These are phyloP conservation scores for Bauhinia variegata DNA, from an alignment of 306 rosid species.

Conservation along the genomic window DNA sequence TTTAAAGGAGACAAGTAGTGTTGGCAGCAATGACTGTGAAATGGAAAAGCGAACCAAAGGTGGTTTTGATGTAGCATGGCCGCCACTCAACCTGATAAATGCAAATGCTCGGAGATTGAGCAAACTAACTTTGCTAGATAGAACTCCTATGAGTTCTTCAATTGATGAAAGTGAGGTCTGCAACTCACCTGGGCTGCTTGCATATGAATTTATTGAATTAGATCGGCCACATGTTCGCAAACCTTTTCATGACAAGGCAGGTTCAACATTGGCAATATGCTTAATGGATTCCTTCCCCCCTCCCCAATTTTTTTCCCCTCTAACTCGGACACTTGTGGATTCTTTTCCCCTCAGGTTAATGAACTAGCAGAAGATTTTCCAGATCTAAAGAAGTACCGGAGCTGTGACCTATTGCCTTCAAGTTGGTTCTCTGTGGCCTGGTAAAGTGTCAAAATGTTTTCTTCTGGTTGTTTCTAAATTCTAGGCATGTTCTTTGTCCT, in stretches of 20 bases:
- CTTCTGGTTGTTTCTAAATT: not conserved
- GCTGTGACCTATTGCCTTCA: conserved; percentile 55
- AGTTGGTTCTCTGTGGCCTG: conserved; percentile 83
- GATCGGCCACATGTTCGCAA: conserved; percentile 54
- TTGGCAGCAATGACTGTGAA: conserved; percentile 53
- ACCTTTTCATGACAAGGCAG: conserved; percentile 60
- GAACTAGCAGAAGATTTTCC: conserved; percentile 59
- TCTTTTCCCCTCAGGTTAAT: conserved; percentile 43
- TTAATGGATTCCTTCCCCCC: not conserved
- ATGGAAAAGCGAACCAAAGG: conserved; percentile 45
- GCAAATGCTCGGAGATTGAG: conserved; percentile 39
- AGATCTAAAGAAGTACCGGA: conserved; percentile 43
- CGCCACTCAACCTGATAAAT: conserved; percentile 34
- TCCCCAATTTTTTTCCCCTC: not conserved
- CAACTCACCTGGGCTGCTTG: conserved; percentile 40
- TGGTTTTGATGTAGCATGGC: conserved; percentile 31
- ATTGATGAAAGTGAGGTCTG: conserved; percentile 52
- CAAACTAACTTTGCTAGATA: conserved; percentile 43
- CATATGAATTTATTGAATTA: conserved; percentile 54
- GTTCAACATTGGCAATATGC: conserved; percentile 19
- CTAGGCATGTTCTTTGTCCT: not conserved
- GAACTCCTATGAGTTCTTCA: conserved; percentile 34
- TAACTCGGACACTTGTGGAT: conserved; percentile 25
- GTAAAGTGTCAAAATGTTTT: conserved; percentile 35
- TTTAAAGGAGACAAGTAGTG: conserved; percentile 54